phyloP scores from a whole-genome alignment of 2,329 filamentous ascomycete species.

The Penicillium sp. region DNA sequence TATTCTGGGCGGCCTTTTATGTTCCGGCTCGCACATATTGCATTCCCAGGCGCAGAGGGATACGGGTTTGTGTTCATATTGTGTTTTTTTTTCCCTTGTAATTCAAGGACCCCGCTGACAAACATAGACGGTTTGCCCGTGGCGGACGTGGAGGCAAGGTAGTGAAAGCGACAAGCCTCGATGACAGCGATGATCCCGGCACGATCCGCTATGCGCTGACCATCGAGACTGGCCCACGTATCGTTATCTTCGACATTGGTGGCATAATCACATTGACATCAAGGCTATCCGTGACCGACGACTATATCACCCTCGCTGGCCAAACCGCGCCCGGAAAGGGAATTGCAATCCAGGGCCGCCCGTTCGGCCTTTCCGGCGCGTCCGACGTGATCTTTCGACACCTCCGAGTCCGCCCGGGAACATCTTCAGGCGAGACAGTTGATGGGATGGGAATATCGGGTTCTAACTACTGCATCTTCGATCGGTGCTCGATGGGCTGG shows the following conservation, averaged over 20 bases:
- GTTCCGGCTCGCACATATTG: slow-evolving; percentile 13
- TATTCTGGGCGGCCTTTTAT: slow-evolving; percentile 14
- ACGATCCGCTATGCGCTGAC: slow-evolving; percentile 14
- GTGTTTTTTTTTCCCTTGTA: background rate
- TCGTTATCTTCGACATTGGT: slow-evolving; percentile 17
- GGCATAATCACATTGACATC: slow-evolving; percentile 16
- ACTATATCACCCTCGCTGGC: slow-evolving; percentile 15
- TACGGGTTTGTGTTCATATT: slow-evolving; percentile 12
- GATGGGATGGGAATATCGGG: slow-evolving; percentile 20
- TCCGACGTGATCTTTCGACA: slow-evolving; percentile 17
- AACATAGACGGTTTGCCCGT: slow-evolving; percentile 15
- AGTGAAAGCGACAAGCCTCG: slow-evolving; percentile 18
- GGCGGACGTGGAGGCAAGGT: slow-evolving; percentile 19
- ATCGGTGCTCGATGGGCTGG: slow-evolving; percentile 19
- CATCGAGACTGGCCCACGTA: slow-evolving; percentile 11
- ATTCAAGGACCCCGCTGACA: background rate
- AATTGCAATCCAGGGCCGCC: slow-evolving; percentile 16
- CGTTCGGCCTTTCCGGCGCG: slow-evolving; percentile 17
- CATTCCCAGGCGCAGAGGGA: slow-evolving; percentile 19
- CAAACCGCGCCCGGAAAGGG: slow-evolving; percentile 21
- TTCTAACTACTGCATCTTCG: slow-evolving; percentile 18
- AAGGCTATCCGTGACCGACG: slow-evolving; percentile 5
- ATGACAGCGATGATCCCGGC: slow-evolving; percentile 13
- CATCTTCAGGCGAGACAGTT: slow-evolving; percentile 6
- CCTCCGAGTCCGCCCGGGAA: slow-evolving; percentile 14